A percentile compares a stretch with the other conserved stretches of the same genome.
phyloP scores from a whole-genome alignment of 2,329 filamentous ascomycete species.

The Paecilomyces sp. region DNA sequence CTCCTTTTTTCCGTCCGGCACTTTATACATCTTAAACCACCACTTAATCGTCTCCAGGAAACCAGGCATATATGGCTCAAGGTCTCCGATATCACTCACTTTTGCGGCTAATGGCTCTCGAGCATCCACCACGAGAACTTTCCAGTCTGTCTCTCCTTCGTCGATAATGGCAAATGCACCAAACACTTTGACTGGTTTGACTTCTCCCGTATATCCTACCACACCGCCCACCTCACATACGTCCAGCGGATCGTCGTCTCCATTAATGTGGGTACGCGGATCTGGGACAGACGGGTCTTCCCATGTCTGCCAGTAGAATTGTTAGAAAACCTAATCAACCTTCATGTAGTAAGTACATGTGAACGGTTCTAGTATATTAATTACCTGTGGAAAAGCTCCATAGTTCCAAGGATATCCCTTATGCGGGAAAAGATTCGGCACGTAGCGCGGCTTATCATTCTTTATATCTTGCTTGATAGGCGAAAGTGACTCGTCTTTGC shows the following conservation, averaged over 20 bases:
- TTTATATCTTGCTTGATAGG: constrained; percentile 91
- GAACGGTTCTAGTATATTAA: constrained; percentile 9
- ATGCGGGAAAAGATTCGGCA: constrained; percentile 96
- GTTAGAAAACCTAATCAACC: neutral
- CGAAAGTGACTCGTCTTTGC: constrained; percentile 84
- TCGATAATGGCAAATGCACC: constrained; percentile 91
- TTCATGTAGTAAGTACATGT: neutral
- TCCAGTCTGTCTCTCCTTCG: constrained; percentile 95
- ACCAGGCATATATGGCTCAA: constrained; percentile 83
- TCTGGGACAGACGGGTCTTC: constrained; percentile 83
- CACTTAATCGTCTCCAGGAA: constrained; percentile 86
- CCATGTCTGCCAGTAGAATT: constrained; percentile 61
- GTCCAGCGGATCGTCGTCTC: constrained; percentile 89
- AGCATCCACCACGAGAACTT: constrained; percentile 84
- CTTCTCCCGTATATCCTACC: constrained; percentile 75
- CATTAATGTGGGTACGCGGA: constrained; percentile 91
- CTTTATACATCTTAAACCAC: constrained; percentile 99
- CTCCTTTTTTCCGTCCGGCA: constrained; percentile 78
- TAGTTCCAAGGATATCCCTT: constrained; percentile 98
- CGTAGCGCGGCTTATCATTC: constrained; percentile 90
- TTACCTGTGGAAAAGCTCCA: constrained; percentile 83
- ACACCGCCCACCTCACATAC: constrained; percentile 93
- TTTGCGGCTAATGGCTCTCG: constrained; percentile 64
- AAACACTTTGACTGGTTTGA: constrained; percentile 94
- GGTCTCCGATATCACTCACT: constrained; percentile 88